Evolutionary conservation across 2,329 filamentous ascomycete genomes (phyloP), one percentile per base, ranked within the genome.

Genomic region (Endocalyx cinctus): DNA sequence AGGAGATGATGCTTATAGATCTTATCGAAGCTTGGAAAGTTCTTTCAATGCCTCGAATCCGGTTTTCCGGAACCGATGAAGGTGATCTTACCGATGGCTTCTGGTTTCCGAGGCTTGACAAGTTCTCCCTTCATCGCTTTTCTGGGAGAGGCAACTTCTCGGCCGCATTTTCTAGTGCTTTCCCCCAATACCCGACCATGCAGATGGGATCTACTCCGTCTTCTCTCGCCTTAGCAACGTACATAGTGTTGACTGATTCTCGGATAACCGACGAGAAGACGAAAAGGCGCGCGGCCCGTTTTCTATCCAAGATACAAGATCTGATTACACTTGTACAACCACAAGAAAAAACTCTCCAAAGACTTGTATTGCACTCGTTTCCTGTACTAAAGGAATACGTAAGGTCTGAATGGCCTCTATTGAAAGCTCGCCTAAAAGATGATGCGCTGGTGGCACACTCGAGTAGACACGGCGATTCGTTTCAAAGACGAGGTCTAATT

Each of bases 1-100:
- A 54, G 25, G 50, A 59, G 22, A 44, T 36, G 7, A 53, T 66
- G 35, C 43, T 67, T 3, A 42, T 45, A 13, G 65, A 68, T 39
- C 52, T 69, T 4, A 45, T 66, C 12, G 55, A 62, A 15, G 53
- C 62, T 12, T 69, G 64, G 66, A 58, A 60, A 26, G 38, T 60
- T 10, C 54, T 68, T 34, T 55, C 56, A 17, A 39, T 58, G 13
- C 58, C 60, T n/a, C 45, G 40, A 12, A 19, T 38, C 18, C 34
- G 38, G 29, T 35, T 41, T 12, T 22, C 29, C 10, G 26, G 18
- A 11, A 27, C 20, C 12, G 20, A 33, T 6, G 46, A 42, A 25
- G 37, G 37, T 19, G 46, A 48, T 22, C 29, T 50, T 12, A 45
- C 34, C 14, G 50, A 50, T 33, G 49, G 34, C 20, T 57, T 51